These are phyloP conservation scores for Plantago major DNA, from an alignment of 257 asterid species.

Conservation along the genomic window DNA sequence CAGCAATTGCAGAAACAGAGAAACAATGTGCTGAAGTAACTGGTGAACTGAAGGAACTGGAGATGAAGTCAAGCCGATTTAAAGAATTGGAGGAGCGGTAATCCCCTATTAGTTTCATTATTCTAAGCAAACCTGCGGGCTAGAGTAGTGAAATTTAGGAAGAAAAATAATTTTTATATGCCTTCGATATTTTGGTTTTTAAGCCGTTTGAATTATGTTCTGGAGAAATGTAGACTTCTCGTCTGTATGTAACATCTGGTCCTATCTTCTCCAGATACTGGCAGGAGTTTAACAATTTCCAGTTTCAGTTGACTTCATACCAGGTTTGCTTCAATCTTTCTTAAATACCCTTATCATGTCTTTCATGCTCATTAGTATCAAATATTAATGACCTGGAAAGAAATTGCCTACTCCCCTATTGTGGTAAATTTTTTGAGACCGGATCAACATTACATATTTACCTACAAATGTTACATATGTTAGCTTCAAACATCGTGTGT, in stretches of 20 bases:
- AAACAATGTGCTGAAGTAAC: conserved; percentile 81
- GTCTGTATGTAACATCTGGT: conserved; percentile 4
- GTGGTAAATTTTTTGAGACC: too few relatives aligned
- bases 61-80: conserved; percentile 79
- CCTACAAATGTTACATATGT: too few relatives aligned
- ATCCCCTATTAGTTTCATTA: conserved; percentile 19
- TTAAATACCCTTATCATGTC: conserved; percentile 5
- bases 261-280: conserved; percentile 61
- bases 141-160: conserved; percentile 14
- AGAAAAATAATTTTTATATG: conserved; percentile 7
- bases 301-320: conserved; percentile 81
- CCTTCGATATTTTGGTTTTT: conserved; percentile 1
- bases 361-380: conserved; percentile 3
- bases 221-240: background rate
- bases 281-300: conserved; percentile 89
- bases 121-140: background rate
- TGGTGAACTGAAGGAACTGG: conserved; percentile 78
- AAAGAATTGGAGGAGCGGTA: conserved; percentile 97
- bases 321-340: conserved; percentile 55
- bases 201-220: conserved; percentile 11
- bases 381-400: background rate
- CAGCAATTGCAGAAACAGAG: conserved; percentile 94
- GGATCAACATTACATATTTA: too few relatives aligned
- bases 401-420: conserved; percentile 6
- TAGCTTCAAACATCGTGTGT: too few relatives aligned